Percentiles rank a stretch among this genome's conserved stretches.
These are phyloP conservation scores for Botrytis fragariae DNA, from an alignment of 2,329 filamentous ascomycete genomes.

Conservation along the genomic window DNA sequence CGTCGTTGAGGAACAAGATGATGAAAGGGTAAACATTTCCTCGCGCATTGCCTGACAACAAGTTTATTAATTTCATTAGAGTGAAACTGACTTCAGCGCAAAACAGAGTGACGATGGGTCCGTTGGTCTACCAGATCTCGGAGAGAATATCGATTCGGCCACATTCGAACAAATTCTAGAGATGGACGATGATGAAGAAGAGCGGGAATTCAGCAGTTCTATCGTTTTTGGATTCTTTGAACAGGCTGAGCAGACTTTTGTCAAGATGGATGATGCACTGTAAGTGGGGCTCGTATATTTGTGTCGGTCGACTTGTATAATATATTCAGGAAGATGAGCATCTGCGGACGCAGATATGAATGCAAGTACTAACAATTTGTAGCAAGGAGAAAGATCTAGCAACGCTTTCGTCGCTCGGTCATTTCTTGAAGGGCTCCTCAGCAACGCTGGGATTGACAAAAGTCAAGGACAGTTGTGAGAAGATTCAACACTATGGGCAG, in stretches of 20 bases:
- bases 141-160: slow-evolving; percentile 70
- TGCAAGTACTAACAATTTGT: slow-evolving; percentile 15
- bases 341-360: slow-evolving; percentile 17
- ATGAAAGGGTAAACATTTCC: slow-evolving; percentile 21
- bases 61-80: background rate
- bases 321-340: background rate
- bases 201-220: slow-evolving; percentile 81
- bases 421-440: slow-evolving; percentile 96
- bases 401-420: slow-evolving; percentile 79
- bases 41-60: background rate
- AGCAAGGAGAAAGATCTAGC: slow-evolving; percentile 67
- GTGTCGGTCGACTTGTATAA: slow-evolving; percentile 14
- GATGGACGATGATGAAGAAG: slow-evolving; percentile 90
- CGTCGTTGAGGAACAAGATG: slow-evolving; percentile 14
- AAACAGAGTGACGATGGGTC: slow-evolving; percentile 39
- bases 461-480: slow-evolving; percentile 90
- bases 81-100: slow-evolving; percentile 20
- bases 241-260: slow-evolving; percentile 83
- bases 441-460: slow-evolving; percentile 89
- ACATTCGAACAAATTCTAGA: slow-evolving; percentile 96
- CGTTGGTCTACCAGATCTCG: slow-evolving; percentile 52
- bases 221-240: slow-evolving; percentile 93
- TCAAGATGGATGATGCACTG: slow-evolving; percentile 78
- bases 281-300: slow-evolving; percentile 52
- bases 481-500: slow-evolving; percentile 91